Percentiles rank a stretch among this genome's conserved stretches.
phyloP scores from a whole-genome alignment of 2,329 filamentous ascomycete species.

The Periconia sp. region DNA sequence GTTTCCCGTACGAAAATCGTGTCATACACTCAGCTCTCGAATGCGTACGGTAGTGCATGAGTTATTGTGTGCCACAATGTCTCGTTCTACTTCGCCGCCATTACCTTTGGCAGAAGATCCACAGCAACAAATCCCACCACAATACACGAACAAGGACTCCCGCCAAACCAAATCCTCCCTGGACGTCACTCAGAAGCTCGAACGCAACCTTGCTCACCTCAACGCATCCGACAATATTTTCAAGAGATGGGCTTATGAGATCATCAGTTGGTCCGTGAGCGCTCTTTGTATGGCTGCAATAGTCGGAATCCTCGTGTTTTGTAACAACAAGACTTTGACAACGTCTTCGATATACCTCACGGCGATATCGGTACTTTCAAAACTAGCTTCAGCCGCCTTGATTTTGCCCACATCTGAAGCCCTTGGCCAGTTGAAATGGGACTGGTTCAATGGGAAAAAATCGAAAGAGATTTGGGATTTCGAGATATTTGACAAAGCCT shows the following conservation, averaged over 20 bases:
- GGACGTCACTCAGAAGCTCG: constrained; percentile 21
- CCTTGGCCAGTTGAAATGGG: constrained; percentile 37
- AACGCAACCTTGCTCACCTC: constrained; percentile 23
- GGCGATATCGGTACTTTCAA: constrained; percentile 21
- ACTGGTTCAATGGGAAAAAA: constrained; percentile 16
- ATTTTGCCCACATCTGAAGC: constrained; percentile 30
- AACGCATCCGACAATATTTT: constrained; percentile 19
- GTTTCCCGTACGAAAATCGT: neutral
- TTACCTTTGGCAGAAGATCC: neutral
- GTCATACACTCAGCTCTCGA: neutral
- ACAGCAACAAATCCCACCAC: neutral
- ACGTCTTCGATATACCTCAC: constrained; percentile 2
- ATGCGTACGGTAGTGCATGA: neutral
- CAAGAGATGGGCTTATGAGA: constrained; percentile 33
- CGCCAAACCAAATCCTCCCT: constrained; percentile 2
- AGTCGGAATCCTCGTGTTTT: constrained; percentile 31
- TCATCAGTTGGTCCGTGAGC: constrained; percentile 28
- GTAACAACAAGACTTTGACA: constrained; percentile 36
- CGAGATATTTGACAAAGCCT: constrained; percentile 37
- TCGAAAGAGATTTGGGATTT: constrained; percentile 28
- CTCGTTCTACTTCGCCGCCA: neutral
- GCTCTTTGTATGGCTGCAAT: constrained; percentile 40
- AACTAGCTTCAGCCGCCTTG: constrained; percentile 26
- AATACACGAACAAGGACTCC: neutral
- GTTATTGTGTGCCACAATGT: neutral